Base-by-base conservation (phyloP, 768 basidiomycete species). In the Pluteus cervinus region DNA sequence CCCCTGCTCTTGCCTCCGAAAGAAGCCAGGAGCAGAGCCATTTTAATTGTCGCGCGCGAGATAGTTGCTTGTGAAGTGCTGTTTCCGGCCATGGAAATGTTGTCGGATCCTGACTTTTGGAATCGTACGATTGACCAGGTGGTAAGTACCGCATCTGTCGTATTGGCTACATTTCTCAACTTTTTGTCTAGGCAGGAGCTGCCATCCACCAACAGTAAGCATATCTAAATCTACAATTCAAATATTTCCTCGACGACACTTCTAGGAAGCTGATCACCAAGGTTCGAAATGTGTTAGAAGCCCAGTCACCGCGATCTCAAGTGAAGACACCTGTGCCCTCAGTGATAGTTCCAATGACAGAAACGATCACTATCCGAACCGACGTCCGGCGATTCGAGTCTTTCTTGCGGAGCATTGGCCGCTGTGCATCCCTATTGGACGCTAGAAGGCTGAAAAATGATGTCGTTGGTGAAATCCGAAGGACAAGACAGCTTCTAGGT, bases 41-140 rank as follows among this genome's bases (percentile, higher is more conserved):
- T 96, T 32, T 75, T 62, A 42, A 74, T 86, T 24, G 79, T 87
- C 11, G 77, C 79, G 3, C 66, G 90, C 31, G 96, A 99, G 61
- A 74, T 97, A 47, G 66, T 84, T 1, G 75, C 86, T 4, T 93
- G 89, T 53, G 68, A 82, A 2, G 78, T 94, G 3, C 52, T 97
- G 26, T 80, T 86, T 52, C 92, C 94, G 9, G 58, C 94, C 37
- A 80, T 94, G 69, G 89, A 97, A 33, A 88, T 94, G 82, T 54
- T 97, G 24, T 73, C 86, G 20, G 96, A 99, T 56, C 89, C 92
- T 4, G 96, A 99, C 58, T 96, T 96, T 47, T 97, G 92, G 92
- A 99, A 99, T 62, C 71, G 79, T 41, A 75, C 78, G 24, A 86
- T 97, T 34, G 93, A 97, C 57, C 82, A 92, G 62, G 77, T 88